phyloP scores from a whole-genome alignment of 306 rosid species.

The Citrullus mucosospermus region DNA sequence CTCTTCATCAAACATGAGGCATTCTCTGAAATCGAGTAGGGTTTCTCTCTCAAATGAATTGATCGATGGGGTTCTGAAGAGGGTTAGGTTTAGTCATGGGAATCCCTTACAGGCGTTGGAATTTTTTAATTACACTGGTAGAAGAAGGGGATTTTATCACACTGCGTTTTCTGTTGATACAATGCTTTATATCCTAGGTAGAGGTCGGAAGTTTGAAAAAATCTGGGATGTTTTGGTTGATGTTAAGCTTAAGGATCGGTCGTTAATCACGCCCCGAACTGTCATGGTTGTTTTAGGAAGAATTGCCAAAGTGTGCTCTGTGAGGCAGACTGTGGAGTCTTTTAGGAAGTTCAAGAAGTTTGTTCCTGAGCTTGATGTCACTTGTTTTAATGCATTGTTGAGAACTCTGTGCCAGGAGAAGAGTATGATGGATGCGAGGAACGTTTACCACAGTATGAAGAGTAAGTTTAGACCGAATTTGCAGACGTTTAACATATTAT shows the following conservation, averaged over 20 bases:
- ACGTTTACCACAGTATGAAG: constrained; percentile 78
- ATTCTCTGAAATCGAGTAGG: constrained; percentile 41
- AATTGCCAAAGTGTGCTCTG: constrained; percentile 73
- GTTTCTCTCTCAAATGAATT: constrained; percentile 69
- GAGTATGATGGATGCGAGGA: constrained; percentile 85
- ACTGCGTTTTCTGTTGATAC: constrained; percentile 56
- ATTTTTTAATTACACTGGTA: constrained; percentile 47
- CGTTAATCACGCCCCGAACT: constrained; percentile 42
- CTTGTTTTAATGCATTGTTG: constrained; percentile 64
- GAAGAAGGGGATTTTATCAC: constrained; percentile 72
- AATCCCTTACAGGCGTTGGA: constrained; percentile 64
- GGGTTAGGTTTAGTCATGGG: constrained; percentile 73
- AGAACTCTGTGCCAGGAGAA: constrained; percentile 86
- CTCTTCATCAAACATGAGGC: constrained; percentile 21
- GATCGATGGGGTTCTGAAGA: constrained; percentile 55
- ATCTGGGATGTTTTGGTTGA: constrained; percentile 52
- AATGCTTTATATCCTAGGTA: constrained; percentile 63
- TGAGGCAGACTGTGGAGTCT: constrained; percentile 64
- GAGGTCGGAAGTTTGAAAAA: constrained; percentile 47
- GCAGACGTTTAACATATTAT: constrained; percentile 70
- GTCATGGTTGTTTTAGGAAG: constrained; percentile 68
- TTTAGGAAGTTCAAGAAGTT: constrained; percentile 61
- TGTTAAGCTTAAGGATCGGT: constrained; percentile 28
- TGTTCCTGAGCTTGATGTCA: constrained; percentile 38
- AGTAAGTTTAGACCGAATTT: constrained; percentile 44